These are phyloP conservation scores for Friedmanniomyces simplex DNA, from an alignment of 495 filamentous ascomycete species.

Conservation along the genomic window DNA sequence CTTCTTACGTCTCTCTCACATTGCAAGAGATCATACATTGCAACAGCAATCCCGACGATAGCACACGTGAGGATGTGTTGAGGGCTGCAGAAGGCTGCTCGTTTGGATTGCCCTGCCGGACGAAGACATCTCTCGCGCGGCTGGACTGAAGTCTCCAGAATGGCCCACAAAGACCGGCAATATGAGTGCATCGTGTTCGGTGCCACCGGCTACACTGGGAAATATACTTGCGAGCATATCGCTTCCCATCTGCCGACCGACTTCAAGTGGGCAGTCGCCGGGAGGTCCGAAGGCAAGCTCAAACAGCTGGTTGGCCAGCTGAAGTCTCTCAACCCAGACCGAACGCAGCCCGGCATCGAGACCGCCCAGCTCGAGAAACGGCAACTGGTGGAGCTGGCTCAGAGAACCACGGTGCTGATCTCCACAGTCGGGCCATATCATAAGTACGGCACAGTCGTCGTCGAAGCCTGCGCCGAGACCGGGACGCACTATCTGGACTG, in stretches of 20 bases:
- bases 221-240: slow-evolving; percentile 67
- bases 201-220: slow-evolving; percentile 81
- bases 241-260: slow-evolving; percentile 61
- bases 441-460: slow-evolving; percentile 64
- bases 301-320: slow-evolving; percentile 54
- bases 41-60: too few species aligned
- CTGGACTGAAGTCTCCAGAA: not conserved
- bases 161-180: slow-evolving; percentile 41
- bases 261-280: slow-evolving; percentile 83
- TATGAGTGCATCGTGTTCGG: slow-evolving; percentile 82
- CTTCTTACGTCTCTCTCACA: too few species aligned
- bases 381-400: slow-evolving; percentile 55
- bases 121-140: not conserved
- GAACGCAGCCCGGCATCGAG: slow-evolving; percentile 57
- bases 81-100: too few species aligned
- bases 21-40: too few species aligned
- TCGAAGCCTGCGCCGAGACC: slow-evolving; percentile 77
- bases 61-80: too few species aligned
- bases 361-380: slow-evolving; percentile 51
- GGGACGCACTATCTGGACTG: slow-evolving; percentile 90
- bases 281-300: slow-evolving; percentile 66
- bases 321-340: slow-evolving; percentile 56
- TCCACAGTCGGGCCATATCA: slow-evolving; percentile 80
- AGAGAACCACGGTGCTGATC: slow-evolving; percentile 68
- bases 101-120: too few species aligned